A percentile compares a stretch with the other conserved stretches of the same genome.
Evolutionary conservation across 208 protist genomes (phyloP).

Genomic region (Crithidia bombi): DNA sequence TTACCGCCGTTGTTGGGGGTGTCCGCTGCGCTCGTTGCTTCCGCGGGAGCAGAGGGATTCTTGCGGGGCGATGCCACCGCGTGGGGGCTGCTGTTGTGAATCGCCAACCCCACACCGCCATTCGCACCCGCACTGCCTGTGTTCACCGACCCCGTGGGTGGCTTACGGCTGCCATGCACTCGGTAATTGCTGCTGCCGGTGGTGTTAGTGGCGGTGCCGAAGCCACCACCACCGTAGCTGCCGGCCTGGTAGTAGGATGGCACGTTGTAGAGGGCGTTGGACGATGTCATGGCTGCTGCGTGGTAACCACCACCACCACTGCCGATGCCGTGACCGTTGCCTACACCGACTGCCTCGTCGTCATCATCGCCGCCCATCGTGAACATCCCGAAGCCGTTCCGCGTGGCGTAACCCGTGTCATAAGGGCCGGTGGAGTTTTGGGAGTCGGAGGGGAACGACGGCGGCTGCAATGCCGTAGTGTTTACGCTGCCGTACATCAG

Average conservation of each 20-base stretch:
- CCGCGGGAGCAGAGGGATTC: too few relatives aligned
- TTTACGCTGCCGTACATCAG: neutral
- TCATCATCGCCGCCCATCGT: conserved; percentile 2
- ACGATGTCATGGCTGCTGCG: neutral
- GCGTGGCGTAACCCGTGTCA: conserved; percentile 1
- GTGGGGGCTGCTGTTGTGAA: neutral
- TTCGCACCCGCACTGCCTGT: neutral
- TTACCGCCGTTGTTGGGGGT: neutral
- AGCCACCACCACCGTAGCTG: conserved; percentile 9
- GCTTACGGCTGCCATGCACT: conserved; percentile 1
- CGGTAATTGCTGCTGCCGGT: neutral
- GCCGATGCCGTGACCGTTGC: neutral
- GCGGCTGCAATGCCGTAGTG: neutral
- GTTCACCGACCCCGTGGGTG: neutral
- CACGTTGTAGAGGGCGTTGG: conserved; percentile 5
- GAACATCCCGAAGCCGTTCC: conserved; percentile 6
- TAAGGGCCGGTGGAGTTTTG: neutral
- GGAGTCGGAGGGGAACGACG: neutral
- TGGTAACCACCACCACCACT: neutral
- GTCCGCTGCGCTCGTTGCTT: too few relatives aligned
- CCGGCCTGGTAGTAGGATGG: conserved; percentile 20
- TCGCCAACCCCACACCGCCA: too few relatives aligned
- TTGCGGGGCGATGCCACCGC: too few relatives aligned
- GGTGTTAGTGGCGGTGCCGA: too few relatives aligned
- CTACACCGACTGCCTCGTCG: neutral